These are phyloP conservation scores for Colletotrichum camelliae DNA, from an alignment of 2,329 filamentous ascomycete species.

Conservation along the genomic window DNA sequence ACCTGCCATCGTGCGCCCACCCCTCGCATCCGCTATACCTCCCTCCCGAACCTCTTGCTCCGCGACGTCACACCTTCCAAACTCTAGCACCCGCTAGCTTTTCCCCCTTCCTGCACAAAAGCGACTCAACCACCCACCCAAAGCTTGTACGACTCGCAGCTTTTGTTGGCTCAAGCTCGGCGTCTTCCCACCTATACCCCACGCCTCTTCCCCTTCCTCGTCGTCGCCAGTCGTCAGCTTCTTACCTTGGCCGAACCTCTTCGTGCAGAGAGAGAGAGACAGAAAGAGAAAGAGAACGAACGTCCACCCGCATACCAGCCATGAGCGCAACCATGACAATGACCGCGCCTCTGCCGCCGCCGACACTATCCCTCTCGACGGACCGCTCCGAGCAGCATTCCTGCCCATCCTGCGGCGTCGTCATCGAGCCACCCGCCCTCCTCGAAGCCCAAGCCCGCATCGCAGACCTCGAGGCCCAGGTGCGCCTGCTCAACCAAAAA, in stretches of 20 bases:
- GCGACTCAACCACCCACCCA: neutral
- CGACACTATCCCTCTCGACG: constrained; percentile 23
- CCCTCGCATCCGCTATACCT: constrained; percentile 1
- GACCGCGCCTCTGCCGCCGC: constrained; percentile 19
- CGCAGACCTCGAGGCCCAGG: constrained; percentile 73
- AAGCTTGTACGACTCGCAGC: constrained; percentile 4
- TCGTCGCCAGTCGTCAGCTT: no score
- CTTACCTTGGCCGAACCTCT: neutral
- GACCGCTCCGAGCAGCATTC: constrained; percentile 30
- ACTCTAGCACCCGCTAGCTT: constrained; percentile 6
- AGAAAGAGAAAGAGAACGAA: neutral
- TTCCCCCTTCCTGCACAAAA: neutral
- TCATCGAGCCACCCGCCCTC: constrained; percentile 47
- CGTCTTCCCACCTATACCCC: neutral
- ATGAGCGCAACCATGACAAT: constrained; percentile 26
- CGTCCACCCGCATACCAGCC: neutral
- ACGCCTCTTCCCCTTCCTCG: neutral
- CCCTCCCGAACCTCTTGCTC: neutral
- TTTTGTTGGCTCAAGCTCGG: neutral
- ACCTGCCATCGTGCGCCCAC: constrained; percentile 7
- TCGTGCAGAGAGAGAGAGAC: neutral
- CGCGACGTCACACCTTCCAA: constrained; percentile 12
- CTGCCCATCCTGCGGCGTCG: constrained; percentile 58
- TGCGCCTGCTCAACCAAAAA: constrained; percentile 73
- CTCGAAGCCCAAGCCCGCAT: constrained; percentile 65